Conservation (phyloP, 371 early-diverging fungal species). For the Saksenaea vasiformis region DNA sequence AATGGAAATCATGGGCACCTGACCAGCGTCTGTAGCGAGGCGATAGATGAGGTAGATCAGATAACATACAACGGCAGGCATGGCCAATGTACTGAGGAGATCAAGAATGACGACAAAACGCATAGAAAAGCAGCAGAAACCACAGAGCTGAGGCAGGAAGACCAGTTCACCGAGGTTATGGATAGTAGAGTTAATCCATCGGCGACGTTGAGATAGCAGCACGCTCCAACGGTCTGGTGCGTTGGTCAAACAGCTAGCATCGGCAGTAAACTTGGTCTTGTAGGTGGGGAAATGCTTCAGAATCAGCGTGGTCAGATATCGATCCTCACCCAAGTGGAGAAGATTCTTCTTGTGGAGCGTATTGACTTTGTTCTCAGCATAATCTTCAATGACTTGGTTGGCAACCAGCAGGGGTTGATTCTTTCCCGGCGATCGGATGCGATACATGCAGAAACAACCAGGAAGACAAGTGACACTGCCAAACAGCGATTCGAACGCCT, state of each 20-base stretch:
- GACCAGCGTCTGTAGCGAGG: constrained; percentile 40
- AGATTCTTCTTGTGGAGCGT: constrained; percentile 97
- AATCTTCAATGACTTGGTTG: constrained; percentile 91
- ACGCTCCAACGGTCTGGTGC: constrained; percentile 96
- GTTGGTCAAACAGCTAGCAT: constrained; percentile 94
- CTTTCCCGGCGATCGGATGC: constrained; percentile 80
- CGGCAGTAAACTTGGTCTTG: constrained; percentile 95
- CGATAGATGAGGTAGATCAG: constrained; percentile 77
- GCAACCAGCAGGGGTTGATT: constrained; percentile 89
- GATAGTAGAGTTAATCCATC: constrained; percentile 99
- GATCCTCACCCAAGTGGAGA: constrained; percentile 84
- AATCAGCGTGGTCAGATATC: constrained; percentile 97
- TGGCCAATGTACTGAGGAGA: constrained; percentile 85
- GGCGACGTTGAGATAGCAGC: constrained; percentile 94
- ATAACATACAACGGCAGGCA: constrained; percentile 90
- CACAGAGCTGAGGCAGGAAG: constrained; percentile 85
- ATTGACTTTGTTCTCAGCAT: constrained; percentile 92
- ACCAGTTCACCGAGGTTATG: constrained; percentile 94
- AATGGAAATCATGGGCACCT: constrained; percentile 61
- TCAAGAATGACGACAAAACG: constrained; percentile 93
- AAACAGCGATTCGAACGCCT: constrained; percentile 82
- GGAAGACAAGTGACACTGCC: constrained; percentile 90
- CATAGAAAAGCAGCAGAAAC: constrained; percentile 97
- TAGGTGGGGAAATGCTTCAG: constrained; percentile 97
- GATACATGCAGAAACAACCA: constrained; percentile 92